Evolutionary conservation across 2,329 filamentous ascomycete genomes (phyloP), one percentile per base, ranked within the genome.

Genomic region (Penicillium sp.): DNA sequence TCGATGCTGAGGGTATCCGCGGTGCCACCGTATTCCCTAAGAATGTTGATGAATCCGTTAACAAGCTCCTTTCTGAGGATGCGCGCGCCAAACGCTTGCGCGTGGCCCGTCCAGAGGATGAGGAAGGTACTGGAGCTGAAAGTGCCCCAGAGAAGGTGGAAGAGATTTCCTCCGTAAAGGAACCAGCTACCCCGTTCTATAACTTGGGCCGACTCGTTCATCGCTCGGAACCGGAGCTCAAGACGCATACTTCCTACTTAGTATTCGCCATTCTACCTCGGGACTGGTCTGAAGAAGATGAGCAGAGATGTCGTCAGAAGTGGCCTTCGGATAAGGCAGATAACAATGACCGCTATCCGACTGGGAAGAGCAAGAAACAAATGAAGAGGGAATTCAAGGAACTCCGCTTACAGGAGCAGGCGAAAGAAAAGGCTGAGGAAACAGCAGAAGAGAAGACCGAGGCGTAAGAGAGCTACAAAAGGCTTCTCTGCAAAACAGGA

Each of bases 171-270:
- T 23, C 58, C 13, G 16, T 37, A 5, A 52, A 64, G 14, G 18
- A 47, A 16, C 50, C 60, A 1, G 29, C 56, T 23, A 34, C 68
- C 16, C 72, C 90, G 58, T 72, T 83, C 1, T 96, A 87, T 77
- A 84, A 89, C 69, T 85, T 92, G 57, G 94, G 94, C 1, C 84
- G 85, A 24, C 68, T 97, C 36, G 82, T 91, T 26, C 91, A 95
- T 66, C 84, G 91, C 21, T 87, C 90, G 0, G 94, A 99, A 76
- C 79, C 87, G 0, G 94, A 99, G 67, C 78, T 97, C 56, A 97
- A 96, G 81, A 94, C 90, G 7, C 94, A 99, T 74, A 99, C 94
- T 0, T 94, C 90, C n/a, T 99, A 99, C 71, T 82, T 99, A 4
- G 89, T 95, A 4, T 99, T 99, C 77, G 94, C 94, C 0, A 79